Base-by-base conservation (phyloP, 441 rosid genomes). In the Arabidopsis hybrid region DNA sequence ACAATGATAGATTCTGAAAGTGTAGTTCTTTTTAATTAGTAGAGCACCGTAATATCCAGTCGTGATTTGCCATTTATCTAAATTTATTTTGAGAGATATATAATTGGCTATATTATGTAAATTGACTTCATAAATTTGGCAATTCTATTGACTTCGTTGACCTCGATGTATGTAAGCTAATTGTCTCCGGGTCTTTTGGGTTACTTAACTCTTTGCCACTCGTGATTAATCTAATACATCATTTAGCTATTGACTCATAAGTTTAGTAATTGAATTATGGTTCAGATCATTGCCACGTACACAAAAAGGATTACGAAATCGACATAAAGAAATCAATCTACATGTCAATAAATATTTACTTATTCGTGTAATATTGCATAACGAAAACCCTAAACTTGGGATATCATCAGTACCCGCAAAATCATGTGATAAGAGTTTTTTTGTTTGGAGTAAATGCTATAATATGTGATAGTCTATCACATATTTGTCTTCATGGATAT, bases 161-260 rank as follows among this genome's bases (percentile, higher is more conserved):
- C 79, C 75, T 69, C 75, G 71, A 69, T 69, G 65, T 26, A 69
- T 69, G 79, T 56, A 69, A 69, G 60, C 46, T 55, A 53, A 60
- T 52, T 26, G 57, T 51, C 73, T 59, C 67, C 72, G 71, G 71
- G 66, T 74, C 73, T 67, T 60, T 50, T 32, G 77, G 72, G 60
- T 57, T 38, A 34, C 50, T 62, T 29, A 42, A 40, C 45, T 71
- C 40, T 3, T 42, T 42, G 76, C 64, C 70, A 72, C 55, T 52
- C 63, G 6, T 9, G 45, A 16, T 39, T 71, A 53, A 63, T 52
- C 45, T 62, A 52, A 53, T 32, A 34, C 69, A 52, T 52, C 69
- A 52, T 60, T 62, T 52, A 62, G 36, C 29, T 32, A 31, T 52
- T 26, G 16, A 34, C 55, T 63, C 29, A 31, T 51, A 16, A 8